Evolutionary conservation across 1,284 basidiomycete species (phyloP).

Genomic region (Inonotus obliquus): DNA sequence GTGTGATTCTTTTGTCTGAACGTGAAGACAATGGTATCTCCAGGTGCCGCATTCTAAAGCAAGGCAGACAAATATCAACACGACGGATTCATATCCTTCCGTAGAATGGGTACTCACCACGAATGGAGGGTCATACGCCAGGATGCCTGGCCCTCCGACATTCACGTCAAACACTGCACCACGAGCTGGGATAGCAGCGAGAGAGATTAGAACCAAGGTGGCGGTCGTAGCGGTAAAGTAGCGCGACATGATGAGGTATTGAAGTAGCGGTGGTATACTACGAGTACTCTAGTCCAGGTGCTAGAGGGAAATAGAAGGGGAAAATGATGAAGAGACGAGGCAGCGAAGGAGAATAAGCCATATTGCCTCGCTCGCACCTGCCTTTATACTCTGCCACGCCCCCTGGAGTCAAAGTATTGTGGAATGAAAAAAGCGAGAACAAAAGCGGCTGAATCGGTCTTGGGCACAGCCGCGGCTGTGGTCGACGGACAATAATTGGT

Average conservation of each 20-base stretch:
- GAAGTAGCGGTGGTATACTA: neutral
- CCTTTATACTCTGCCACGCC: neutral
- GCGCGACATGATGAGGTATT: neutral
- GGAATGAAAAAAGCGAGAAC: neutral
- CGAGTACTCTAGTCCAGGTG: neutral
- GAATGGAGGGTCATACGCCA: slow-evolving; percentile 39
- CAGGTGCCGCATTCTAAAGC: slow-evolving; percentile 39
- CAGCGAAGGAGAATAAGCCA: neutral
- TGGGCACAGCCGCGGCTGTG: slow-evolving; percentile 1
- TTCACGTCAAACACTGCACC: slow-evolving; percentile 41
- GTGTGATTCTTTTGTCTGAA: slow-evolving; percentile 64
- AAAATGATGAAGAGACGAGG: neutral
- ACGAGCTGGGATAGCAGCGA: slow-evolving; percentile 25
- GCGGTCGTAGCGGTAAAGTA: slow-evolving; percentile 13
- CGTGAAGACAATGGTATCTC: slow-evolving; percentile 47
- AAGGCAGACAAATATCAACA: neutral
- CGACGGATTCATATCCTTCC: neutral
- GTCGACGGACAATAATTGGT: neutral
- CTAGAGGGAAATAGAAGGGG: neutral
- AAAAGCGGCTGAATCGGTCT: neutral
- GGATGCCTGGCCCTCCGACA: slow-evolving; percentile 47
- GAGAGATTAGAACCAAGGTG: slow-evolving; percentile 23
- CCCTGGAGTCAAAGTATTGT: too few species aligned
- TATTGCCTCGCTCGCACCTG: neutral
- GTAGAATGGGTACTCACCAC: slow-evolving; percentile 36